Base-by-base conservation (phyloP, 352 stramenopile genomes). In the Globisporangium ultimum region DNA sequence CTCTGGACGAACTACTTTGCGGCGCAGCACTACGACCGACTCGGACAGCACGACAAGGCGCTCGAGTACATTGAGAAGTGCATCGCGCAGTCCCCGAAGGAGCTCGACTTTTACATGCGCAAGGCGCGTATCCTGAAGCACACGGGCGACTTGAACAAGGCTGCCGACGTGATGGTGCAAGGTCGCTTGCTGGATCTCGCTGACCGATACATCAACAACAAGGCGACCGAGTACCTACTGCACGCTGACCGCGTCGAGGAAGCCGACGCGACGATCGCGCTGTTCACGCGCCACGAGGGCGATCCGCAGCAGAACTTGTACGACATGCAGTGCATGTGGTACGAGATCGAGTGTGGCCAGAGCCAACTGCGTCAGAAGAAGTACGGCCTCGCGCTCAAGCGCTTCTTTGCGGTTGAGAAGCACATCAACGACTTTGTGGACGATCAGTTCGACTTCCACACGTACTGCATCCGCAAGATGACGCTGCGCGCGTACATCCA, bases 301-400 rank as follows among this genome's bases (percentile, higher is more conserved):
- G 96, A 99, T 67, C 88, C 94, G 24, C 89, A 98, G 69, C 85
- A 97, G 64, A 98, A 98, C 68, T 71, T 99, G 50, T 98, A 89
- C 61, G 96, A 99, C 54, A 99, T 99, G 96, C 97, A 99, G 75
- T 98, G 93, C 72, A 98, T 97, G 70, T 99, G 97, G 97, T 99
- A 98, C 74, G 96, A 99, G 72, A 82, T 98, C 46, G 96, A 98
- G 70, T 83, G 78, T 48, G 87, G 77, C 28, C 60, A 70, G 51
- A 79, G 77, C 50, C 80, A 89, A 8, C 49, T 87, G 49, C 76
- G 81, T 41, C 73, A 89, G 61, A 60, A 79, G 52, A 72, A 88
- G 54, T 83, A 80, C 36, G 95, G 90, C 1, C 83, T 84, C 43
- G 93, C 92, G 28, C 70, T 99, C 32, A 98, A 98, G 72, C 97